These are phyloP conservation scores for Debaryomyces prosopidis DNA, from an alignment of 805 yeast genomes.

Conservation along the genomic window DNA sequence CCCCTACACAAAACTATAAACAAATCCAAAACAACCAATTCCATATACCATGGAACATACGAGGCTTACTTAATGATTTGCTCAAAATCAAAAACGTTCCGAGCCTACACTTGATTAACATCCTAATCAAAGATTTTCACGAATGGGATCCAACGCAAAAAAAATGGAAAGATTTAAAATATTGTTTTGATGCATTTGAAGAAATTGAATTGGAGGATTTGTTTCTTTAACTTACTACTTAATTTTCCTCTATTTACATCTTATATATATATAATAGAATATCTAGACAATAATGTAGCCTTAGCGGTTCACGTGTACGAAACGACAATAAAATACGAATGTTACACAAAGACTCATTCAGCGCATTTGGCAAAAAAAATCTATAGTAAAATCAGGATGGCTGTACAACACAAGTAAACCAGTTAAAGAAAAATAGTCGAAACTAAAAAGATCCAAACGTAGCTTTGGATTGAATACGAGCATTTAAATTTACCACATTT, in stretches of 20 bases:
- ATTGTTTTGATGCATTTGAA: constrained; percentile 33
- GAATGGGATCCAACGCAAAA: constrained; percentile 30
- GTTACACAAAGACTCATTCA: not conserved
- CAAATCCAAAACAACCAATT: not conserved
- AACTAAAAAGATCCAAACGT: no score
- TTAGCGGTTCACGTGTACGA: no score
- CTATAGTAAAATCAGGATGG: not conserved
- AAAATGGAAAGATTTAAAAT: constrained; percentile 33
- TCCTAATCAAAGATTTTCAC: constrained; percentile 24
- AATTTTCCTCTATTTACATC: no score
- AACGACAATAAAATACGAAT: not conserved
- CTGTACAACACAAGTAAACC: no score
- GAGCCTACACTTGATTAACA: constrained; percentile 20
- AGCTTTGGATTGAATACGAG: no score
- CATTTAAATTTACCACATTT: no score
- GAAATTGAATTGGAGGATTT: constrained; percentile 32
- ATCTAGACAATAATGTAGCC: no score
- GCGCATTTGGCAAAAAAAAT: not conserved
- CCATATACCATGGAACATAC: constrained; percentile 37
- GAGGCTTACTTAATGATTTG: constrained; percentile 39
- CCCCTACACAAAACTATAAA: not conserved
- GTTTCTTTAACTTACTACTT: constrained; percentile 6
- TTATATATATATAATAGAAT: no score
- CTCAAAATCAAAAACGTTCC: constrained; percentile 30
- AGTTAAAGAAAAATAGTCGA: no score